Evolutionary conservation across 257 asterid genomes (phyloP), one percentile per base, ranked within the genome.

Genomic region (Verbena officinalis): DNA sequence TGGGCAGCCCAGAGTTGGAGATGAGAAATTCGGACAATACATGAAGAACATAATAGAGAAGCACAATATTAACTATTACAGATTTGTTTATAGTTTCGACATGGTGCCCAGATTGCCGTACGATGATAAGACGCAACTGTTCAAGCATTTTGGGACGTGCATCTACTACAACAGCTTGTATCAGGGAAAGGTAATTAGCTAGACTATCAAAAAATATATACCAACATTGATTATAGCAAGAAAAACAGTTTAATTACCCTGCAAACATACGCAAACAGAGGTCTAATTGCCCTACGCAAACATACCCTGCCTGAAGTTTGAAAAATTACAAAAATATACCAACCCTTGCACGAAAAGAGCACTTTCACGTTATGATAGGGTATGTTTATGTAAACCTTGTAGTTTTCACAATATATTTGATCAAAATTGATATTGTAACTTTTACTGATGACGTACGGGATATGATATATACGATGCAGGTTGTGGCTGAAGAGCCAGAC

Each of bases 61-160:
- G 1, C 56, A 77, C 2, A 24, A 38, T 1, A 52, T 79, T 15
- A 13, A 45, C 0, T 78, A 71, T 51, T 69, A 55, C 38, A 62
- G 90, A 58, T 65, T 70, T 17, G 85, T 84, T 14, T 84, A 84
- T 31, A 49, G 80, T 17, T 77, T 53, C 2, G 90, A 84, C 50
- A 11, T 84, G 50, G 83, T 84, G 61, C 87, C 90, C 0, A 69
- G 90, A 14, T 44, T 84, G 80, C 90, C 90, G 3, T 81, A 72
- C 59, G 90, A 84, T 16, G 81, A 81, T 31, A 14, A 69, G 0
- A 74, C 80, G 4, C 43, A 69, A 64, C 11, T 86, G 90, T 86
- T 75, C 77, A 81, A 77, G 80, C 94, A 86, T 55, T 86, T 81
- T 8, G 94, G 90, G 52, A 69, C 74, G 0, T 83, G 94, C 62